Evolutionary conservation across 352 stramenopile species (phyloP).

Genomic region (Pythium sukuiense): DNA sequence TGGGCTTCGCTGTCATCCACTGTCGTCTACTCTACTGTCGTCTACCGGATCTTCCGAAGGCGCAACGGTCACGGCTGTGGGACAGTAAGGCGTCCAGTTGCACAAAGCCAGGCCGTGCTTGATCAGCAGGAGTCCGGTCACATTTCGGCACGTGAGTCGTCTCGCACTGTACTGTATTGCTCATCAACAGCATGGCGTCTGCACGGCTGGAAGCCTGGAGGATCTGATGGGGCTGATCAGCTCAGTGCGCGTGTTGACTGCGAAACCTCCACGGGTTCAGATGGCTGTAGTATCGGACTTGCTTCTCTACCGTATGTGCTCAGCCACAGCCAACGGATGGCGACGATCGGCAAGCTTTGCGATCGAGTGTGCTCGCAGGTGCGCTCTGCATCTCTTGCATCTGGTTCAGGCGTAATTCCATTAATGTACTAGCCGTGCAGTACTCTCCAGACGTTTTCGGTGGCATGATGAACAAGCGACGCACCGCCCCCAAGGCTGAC

Average conservation of each 20-base stretch:
- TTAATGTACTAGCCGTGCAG: too few species aligned
- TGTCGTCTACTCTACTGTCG: too few species aligned
- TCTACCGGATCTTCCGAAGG: not conserved
- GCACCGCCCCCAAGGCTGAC: too few species aligned
- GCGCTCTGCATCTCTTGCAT: not conserved
- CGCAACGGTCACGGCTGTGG: not conserved
- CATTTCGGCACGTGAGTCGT: too few species aligned
- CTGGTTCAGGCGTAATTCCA: not conserved
- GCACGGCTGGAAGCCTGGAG: too few species aligned
- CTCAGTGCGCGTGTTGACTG: not conserved
- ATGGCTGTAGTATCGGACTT: too few species aligned
- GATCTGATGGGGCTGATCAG: too few species aligned
- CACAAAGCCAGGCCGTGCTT: not conserved
- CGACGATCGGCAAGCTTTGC: not conserved
- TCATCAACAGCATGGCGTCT: too few species aligned
- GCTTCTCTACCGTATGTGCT: not conserved
- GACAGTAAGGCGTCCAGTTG: not conserved
- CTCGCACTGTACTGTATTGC: too few species aligned
- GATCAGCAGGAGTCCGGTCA: not conserved
- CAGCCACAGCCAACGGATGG: not conserved
- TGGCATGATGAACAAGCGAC: not conserved
- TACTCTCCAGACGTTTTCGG: not conserved
- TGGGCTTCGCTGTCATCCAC: too few species aligned
- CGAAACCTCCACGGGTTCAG: not conserved
- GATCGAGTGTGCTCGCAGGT: not conserved